These are phyloP conservation scores for Coemansia sp. DNA, from an alignment of 192 early-diverging fungal genomes.

Conservation along the genomic window DNA sequence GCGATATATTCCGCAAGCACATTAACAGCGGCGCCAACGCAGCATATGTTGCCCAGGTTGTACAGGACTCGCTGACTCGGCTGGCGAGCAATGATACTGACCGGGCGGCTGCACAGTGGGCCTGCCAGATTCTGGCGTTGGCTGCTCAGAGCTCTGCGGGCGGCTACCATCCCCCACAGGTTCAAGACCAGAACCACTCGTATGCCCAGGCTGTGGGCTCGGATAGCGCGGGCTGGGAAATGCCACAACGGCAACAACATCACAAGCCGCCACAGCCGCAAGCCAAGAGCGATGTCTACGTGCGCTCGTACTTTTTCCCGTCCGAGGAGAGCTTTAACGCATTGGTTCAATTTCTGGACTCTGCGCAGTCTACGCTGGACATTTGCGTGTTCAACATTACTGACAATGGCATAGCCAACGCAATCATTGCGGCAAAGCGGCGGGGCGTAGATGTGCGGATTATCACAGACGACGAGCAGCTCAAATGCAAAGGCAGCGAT, in stretches of 20 bases:
- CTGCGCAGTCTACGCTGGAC: conserved; percentile 60
- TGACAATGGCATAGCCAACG: conserved; percentile 67
- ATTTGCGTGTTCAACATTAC: conserved; percentile 73
- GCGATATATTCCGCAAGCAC: conserved; percentile 43
- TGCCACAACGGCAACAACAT: conserved; percentile 12
- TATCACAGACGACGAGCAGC: conserved; percentile 69
- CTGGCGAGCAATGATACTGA: conserved; percentile 39
- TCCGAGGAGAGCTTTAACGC: conserved; percentile 59
- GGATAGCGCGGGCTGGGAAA: conserved; percentile 26
- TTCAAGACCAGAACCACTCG: conserved; percentile 5
- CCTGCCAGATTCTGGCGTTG: conserved; percentile 35
- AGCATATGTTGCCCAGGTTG: conserved; percentile 20
- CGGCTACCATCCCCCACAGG: conserved; percentile 30
- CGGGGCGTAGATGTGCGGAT: conserved; percentile 62
- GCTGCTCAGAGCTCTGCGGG: conserved; percentile 12
- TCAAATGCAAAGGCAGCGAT: conserved; percentile 56
- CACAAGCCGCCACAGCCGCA: conserved; percentile 8
- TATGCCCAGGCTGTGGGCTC: conserved; percentile 35
- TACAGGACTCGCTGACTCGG: conserved; percentile 30
- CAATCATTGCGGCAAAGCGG: conserved; percentile 59
- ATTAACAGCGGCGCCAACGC: conserved; percentile 23
- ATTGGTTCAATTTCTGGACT: conserved; percentile 55
- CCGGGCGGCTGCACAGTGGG: conserved; percentile 41
- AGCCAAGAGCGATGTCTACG: conserved; percentile 25
- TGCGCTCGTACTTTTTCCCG: conserved; percentile 58